Evolutionary conservation across 805 yeast species (phyloP).

Genomic region (Saturnispora gosingensis): DNA sequence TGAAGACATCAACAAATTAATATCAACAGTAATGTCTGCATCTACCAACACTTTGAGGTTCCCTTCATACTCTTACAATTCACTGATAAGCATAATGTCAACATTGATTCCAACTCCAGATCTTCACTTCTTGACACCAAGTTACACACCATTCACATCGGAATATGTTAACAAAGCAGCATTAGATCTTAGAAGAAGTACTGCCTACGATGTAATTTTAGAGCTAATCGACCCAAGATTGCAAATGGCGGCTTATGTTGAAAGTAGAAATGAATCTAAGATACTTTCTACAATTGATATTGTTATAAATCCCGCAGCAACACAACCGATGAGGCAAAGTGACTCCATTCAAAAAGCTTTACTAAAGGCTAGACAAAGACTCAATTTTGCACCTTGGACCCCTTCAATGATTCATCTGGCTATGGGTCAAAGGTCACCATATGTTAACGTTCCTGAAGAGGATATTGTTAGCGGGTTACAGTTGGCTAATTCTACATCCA

Average conservation of each 20-base stretch:
- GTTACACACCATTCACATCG: constrained; percentile 66
- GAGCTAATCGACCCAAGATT: constrained; percentile 73
- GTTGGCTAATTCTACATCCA: constrained; percentile 74
- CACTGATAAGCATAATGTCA: constrained; percentile 71
- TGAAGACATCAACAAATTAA: constrained; percentile 73
- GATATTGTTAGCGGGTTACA: constrained; percentile 66
- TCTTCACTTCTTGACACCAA: constrained; percentile 62
- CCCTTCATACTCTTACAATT: constrained; percentile 87
- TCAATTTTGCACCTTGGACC: constrained; percentile 80
- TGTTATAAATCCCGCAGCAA: constrained; percentile 42
- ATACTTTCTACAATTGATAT: constrained; percentile 59
- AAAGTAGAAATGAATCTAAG: constrained; percentile 33
- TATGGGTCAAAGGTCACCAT: constrained; percentile 65
- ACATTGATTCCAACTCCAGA: constrained; percentile 81
- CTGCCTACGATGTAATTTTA: constrained; percentile 77
- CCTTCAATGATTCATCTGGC: constrained; percentile 74
- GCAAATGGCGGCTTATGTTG: constrained; percentile 49
- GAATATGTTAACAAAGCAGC: constrained; percentile 40
- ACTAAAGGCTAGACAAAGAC: constrained; percentile 47
- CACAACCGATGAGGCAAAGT: not conserved
- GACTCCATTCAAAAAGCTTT: constrained; percentile 51
- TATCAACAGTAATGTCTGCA: constrained; percentile 76
- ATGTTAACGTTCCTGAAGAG: constrained; percentile 26
- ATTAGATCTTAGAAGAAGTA: constrained; percentile 51
- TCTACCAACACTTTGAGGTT: constrained; percentile 73